phyloP scores from a whole-genome alignment of 1,284 basidiomycete genomes.

The Schizophyllum amplum region DNA sequence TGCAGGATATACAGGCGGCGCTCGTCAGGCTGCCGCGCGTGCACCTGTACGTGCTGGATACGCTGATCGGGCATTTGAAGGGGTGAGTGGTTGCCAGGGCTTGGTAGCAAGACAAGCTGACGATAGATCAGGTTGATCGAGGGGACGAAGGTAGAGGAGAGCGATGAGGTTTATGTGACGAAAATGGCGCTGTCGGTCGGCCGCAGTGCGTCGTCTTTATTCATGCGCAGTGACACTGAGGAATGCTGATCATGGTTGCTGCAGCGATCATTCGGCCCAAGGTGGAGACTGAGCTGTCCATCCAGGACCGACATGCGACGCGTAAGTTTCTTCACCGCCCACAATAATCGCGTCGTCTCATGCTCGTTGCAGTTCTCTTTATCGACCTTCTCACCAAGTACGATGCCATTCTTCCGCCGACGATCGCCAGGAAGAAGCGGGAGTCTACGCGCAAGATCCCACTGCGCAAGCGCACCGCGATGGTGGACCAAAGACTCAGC shows the following conservation, averaged over 20 bases:
- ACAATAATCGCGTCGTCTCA: neutral
- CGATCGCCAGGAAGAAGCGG: conserved; percentile 76
- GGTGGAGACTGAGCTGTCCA: conserved; percentile 72
- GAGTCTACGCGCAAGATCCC: conserved; percentile 81
- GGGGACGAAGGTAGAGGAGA: conserved; percentile 60
- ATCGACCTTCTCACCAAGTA: conserved; percentile 82
- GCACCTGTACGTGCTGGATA: conserved; percentile 79
- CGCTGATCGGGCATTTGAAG: conserved; percentile 71
- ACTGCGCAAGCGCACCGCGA: conserved; percentile 78
- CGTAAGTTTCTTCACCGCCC: conserved; percentile 32
- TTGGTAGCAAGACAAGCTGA: neutral
- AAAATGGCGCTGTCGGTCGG: conserved; percentile 86
- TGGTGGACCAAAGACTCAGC: conserved; percentile 82
- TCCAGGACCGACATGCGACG: conserved; percentile 79
- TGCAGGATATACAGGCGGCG: conserved; percentile 62
- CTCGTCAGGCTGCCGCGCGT: conserved; percentile 72
- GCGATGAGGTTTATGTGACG: conserved; percentile 69
- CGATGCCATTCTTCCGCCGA: conserved; percentile 66
- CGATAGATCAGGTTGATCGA: conserved; percentile 50
- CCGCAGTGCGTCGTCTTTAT: conserved; percentile 52
- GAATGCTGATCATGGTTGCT: conserved; percentile 2
- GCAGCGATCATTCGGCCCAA: conserved; percentile 79
- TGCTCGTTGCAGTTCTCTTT: conserved; percentile 49
- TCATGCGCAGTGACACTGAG: neutral
- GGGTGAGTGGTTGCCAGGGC: conserved; percentile 35